Base-by-base conservation (phyloP, 306 rosid genomes). In the Quercus wislizeni region DNA sequence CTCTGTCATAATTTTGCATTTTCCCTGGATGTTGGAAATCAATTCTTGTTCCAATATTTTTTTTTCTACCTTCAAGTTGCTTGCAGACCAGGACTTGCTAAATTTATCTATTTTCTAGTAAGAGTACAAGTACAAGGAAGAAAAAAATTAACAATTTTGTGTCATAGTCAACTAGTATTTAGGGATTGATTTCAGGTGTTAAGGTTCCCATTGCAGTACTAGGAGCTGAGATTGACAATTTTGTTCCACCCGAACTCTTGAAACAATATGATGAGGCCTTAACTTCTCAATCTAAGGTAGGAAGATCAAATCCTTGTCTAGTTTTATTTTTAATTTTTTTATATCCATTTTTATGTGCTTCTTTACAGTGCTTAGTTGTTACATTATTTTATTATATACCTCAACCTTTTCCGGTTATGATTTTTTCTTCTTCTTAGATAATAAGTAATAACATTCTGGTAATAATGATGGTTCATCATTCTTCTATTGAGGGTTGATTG, bases 251-350 rank as follows among this genome's bases (percentile, higher is more conserved):
- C 0, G 89, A 83, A 76, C 92, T 92, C 49, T 10, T 90, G 51
- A 85, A 86, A 69, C 88, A 92, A 82, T 87, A 87, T 82, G 93
- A 90, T 69, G 85, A 87, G 79, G 82, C 69, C 79, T 76, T 92
- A 30, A 51, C 71, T 85, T 82, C 88, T 64, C 89, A 79, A 80
- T 63, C 91, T 13, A 88, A 82, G 92, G 93, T 90, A 62, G 33
- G 65, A 73, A 63, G 62, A 74, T 18, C 18, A 17, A 30, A 64
- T 31, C 52, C 52, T 46, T 46, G 52, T 46, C 52, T 11, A 9
- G 13, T 51, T 70, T 28, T 12, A 5, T 67, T 59, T 35, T 54
- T 20, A 17, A 1, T 23, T 23, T 57, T 21, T 58, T 35, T 33
- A 33, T 33, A 33, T 33, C 38, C 38, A 33, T 33, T n/a, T n/a